Conservation (phyloP, 352 stramenopile species). For the Pythium folliculosum region DNA sequence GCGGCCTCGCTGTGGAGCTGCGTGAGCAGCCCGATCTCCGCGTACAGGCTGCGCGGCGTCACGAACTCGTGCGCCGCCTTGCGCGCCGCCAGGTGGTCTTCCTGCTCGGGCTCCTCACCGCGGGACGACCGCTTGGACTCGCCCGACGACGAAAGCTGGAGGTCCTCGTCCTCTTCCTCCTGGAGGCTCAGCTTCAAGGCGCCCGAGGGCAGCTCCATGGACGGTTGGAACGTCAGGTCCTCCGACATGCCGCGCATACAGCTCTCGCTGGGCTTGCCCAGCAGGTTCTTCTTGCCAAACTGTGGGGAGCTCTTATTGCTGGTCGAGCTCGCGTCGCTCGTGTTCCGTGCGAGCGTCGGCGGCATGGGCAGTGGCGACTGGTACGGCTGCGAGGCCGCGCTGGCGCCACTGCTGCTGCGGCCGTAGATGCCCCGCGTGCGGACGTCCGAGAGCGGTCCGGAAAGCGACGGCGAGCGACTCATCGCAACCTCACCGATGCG, state of each 20-base stretch:
- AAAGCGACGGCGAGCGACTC: constrained; percentile 13
- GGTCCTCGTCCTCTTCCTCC: constrained; percentile 16
- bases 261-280: constrained; percentile 14
- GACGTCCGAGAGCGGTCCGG: constrained; percentile 22
- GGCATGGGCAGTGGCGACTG: not conserved
- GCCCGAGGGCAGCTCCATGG: constrained; percentile 2
- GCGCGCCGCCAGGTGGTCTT: not conserved
- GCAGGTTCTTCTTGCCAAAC: constrained; percentile 11
- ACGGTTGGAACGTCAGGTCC: constrained; percentile 23
- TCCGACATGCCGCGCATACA: constrained; percentile 8
- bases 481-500: constrained; percentile 10
- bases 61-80: constrained; percentile 9
- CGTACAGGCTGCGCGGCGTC: constrained; percentile 21
- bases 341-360: not conserved
- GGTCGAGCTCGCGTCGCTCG: not conserved
- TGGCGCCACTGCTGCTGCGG: constrained; percentile 6
- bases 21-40: constrained; percentile 23
- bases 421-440: constrained; percentile 6
- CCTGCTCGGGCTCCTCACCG: constrained; percentile 7
- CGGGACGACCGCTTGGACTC: constrained; percentile 7
- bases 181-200: constrained; percentile 16
- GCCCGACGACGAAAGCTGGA: not conserved
- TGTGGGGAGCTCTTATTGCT: constrained; percentile 14
- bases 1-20: constrained; percentile 24
- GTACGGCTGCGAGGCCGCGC: not conserved